Conservation (phyloP, 75 land plant species). For the Ceratopteris richardii region DNA sequence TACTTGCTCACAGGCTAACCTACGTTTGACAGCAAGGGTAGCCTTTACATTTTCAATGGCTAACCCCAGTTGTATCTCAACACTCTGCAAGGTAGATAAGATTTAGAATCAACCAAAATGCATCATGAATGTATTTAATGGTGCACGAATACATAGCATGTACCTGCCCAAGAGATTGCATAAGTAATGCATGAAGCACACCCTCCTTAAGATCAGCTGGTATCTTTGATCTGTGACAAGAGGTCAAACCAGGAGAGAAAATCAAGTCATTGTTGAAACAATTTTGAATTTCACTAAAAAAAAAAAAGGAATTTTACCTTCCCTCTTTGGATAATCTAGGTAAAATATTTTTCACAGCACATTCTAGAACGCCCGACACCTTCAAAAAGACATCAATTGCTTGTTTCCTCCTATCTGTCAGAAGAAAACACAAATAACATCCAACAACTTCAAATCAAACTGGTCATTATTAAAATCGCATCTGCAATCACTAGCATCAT, state of each 20-base stretch:
- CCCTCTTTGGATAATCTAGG: slow-evolving; percentile 2
- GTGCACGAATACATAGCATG: neutral
- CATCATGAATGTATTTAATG: neutral
- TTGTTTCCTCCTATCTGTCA: neutral
- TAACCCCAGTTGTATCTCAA: slow-evolving; percentile 74
- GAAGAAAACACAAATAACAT: no score
- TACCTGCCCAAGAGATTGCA: slow-evolving; percentile 74
- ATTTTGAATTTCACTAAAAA: neutral
- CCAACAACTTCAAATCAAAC: no score
- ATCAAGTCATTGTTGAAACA: neutral
- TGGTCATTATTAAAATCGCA: no score
- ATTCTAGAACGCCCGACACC: slow-evolving; percentile 6
- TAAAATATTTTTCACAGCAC: neutral
- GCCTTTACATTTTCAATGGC: slow-evolving; percentile 71
- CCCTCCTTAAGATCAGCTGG: slow-evolving; percentile 55
- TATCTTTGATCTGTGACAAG: slow-evolving; percentile 35
- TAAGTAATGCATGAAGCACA: slow-evolving; percentile 42
- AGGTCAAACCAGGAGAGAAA: neutral
- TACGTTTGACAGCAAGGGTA: slow-evolving; percentile 73
- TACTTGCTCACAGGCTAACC: slow-evolving; percentile 73
- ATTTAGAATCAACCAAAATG: no score
- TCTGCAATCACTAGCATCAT: no score
- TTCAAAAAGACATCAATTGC: slow-evolving; percentile 8
- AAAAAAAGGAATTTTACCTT: neutral
- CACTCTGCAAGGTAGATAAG: slow-evolving; percentile 47